Evolutionary conservation across 2,329 filamentous ascomycete species (phyloP).

Genomic region (Drechslera avenae): DNA sequence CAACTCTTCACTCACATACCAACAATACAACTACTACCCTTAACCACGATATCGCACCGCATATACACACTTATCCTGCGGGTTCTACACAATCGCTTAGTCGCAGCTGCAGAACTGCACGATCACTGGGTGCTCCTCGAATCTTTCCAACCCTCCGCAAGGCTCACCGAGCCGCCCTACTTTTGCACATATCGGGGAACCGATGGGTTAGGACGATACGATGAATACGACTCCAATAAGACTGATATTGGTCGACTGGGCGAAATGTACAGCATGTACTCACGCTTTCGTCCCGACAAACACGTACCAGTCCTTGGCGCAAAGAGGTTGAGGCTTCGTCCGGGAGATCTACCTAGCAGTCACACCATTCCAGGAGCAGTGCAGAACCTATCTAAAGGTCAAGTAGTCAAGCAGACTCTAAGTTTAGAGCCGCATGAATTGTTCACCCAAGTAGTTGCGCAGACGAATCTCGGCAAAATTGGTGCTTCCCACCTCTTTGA

Average conservation of each 20-base stretch:
- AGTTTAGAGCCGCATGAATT: constrained; percentile 71
- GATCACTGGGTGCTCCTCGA: constrained; percentile 75
- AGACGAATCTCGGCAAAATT: constrained; percentile 70
- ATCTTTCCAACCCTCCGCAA: constrained; percentile 74
- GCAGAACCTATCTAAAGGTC: constrained; percentile 41
- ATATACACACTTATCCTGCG: constrained; percentile 67
- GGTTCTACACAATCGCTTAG: constrained; percentile 68
- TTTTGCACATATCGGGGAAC: constrained; percentile 71
- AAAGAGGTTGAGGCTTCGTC: constrained; percentile 48
- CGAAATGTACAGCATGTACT: constrained; percentile 65
- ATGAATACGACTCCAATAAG: constrained; percentile 40
- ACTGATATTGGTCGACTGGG: constrained; percentile 47
- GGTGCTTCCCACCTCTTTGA: constrained; percentile 65
- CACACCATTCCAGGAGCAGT: constrained; percentile 44
- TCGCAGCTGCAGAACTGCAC: constrained; percentile 62
- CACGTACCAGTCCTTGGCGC: constrained; percentile 56
- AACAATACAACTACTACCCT: constrained; percentile 54
- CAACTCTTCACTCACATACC: constrained; percentile 50
- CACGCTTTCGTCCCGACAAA: constrained; percentile 69
- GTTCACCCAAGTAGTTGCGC: constrained; percentile 75
- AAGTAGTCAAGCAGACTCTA: constrained; percentile 64
- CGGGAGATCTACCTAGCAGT: constrained; percentile 56
- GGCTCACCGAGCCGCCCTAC: constrained; percentile 70
- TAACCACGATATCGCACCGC: constrained; percentile 65
- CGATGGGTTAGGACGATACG: constrained; percentile 59